phyloP scores from a whole-genome alignment of 371 early-diverging fungal species.

The Conidiobolus coronatus region DNA sequence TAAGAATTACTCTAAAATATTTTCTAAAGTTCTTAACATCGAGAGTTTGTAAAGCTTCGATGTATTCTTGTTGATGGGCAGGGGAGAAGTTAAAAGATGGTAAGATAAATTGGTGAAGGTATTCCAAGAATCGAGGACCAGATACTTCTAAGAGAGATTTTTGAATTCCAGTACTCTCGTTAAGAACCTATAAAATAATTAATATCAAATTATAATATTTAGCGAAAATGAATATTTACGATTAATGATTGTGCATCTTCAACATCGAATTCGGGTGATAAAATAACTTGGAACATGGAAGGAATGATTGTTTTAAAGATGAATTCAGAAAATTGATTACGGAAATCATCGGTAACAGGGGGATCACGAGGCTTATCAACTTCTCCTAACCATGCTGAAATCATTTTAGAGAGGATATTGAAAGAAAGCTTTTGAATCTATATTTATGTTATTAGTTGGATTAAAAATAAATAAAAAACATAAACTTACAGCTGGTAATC shows the following conservation, averaged over 20 bases:
- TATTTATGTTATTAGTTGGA: constrained; percentile 15
- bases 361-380: constrained; percentile 8
- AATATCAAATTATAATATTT: neutral
- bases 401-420: constrained; percentile 51
- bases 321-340: constrained; percentile 40
- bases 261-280: constrained; percentile 46
- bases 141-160: constrained; percentile 36
- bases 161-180: constrained; percentile 57
- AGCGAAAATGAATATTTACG: constrained; percentile 12
- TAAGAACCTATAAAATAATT: constrained; percentile 22
- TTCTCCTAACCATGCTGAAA: constrained; percentile 49
- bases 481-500: too few species aligned
- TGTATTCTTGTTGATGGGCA: constrained; percentile 17
- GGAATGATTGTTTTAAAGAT: constrained; percentile 55
- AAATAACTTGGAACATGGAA: constrained; percentile 58
- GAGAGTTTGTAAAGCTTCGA: neutral
- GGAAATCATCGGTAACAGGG: constrained; percentile 8
- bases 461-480: neutral
- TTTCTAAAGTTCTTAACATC: constrained; percentile 1
- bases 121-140: constrained; percentile 35
- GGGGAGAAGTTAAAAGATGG: constrained; percentile 45
- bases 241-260: constrained; percentile 56
- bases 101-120: constrained; percentile 30
- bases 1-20: neutral
- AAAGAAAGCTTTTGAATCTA: constrained; percentile 62